Evolutionary conservation across 257 asterid species (phyloP).

Genomic region (Ballota nigra): DNA sequence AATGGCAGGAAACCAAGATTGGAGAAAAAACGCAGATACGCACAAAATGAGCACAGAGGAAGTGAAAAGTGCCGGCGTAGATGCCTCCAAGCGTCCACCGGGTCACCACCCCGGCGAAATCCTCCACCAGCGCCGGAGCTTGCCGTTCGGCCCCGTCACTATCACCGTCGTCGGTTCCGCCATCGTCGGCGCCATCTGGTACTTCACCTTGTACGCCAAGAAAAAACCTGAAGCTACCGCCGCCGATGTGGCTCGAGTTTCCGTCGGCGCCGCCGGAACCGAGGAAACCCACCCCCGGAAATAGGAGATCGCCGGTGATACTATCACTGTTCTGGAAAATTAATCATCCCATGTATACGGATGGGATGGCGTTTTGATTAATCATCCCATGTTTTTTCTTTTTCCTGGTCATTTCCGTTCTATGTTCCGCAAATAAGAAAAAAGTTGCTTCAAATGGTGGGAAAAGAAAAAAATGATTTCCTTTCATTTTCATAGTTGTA

Average conservation of each 20-base stretch:
- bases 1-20: conserved; percentile 47
- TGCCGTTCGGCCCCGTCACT: conserved; percentile 48
- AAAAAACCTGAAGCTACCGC: conserved; percentile 73
- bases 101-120: conserved; percentile 59
- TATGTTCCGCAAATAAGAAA: background rate
- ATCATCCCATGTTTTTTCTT: background rate
- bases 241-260: conserved; percentile 51
- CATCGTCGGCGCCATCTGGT: conserved; percentile 50
- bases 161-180: conserved; percentile 47
- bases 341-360: too few relatives aligned
- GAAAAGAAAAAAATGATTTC: background rate
- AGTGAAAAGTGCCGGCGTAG: conserved; percentile 52
- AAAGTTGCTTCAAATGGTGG: background rate
- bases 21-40: conserved; percentile 77
- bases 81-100: conserved; percentile 59
- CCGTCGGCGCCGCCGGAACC: conserved; percentile 38
- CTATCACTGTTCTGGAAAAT: too few relatives aligned
- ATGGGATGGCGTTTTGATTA: background rate
- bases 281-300: conserved; percentile 60
- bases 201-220: conserved; percentile 57
- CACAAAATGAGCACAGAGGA: conserved; percentile 81
- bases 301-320: conserved; percentile 12
- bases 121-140: conserved; percentile 58
- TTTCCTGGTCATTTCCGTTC: background rate
- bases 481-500: too few relatives aligned